A percentile compares a stretch with the other conserved stretches of the same genome.
phyloP scores from a whole-genome alignment of 306 rosid genomes.

The Trifolium pratense region DNA sequence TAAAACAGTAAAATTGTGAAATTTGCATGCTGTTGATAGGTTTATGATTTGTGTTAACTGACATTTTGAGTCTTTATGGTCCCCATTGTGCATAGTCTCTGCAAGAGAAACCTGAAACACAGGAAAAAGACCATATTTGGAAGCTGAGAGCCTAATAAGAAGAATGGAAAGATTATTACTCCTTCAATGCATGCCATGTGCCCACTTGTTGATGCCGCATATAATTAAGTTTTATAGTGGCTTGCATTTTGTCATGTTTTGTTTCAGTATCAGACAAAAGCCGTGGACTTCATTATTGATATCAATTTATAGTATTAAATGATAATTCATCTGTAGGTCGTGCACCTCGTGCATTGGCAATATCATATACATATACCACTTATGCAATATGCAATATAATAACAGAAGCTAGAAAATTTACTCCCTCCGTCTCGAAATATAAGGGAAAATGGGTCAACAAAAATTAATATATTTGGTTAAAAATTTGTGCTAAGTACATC shows the following conservation, averaged over 20 bases:
- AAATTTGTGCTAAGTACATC: too few species aligned
- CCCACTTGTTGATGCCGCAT: not conserved
- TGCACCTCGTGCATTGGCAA: too few species aligned
- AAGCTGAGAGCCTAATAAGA: not conserved
- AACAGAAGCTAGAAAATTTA: too few species aligned
- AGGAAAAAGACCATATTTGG: constrained; percentile 1
- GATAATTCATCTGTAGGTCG: too few species aligned
- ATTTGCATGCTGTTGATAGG: not conserved
- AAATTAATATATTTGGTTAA: too few species aligned
- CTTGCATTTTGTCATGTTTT: constrained; percentile 4
- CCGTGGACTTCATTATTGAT: not conserved
- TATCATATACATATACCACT: too few species aligned
- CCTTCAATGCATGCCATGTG: constrained; percentile 14
- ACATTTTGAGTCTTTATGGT: not conserved
- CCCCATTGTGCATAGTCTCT: not conserved
- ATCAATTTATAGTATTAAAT: not conserved
- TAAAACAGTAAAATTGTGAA: not conserved
- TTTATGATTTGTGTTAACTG: not conserved
- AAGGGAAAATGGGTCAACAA: too few species aligned
- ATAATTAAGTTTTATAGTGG: not conserved
- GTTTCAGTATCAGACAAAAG: not conserved
- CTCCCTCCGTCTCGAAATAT: too few species aligned
- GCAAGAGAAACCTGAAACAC: not conserved
- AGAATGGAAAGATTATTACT: not conserved
- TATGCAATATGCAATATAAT: too few species aligned